These are phyloP conservation scores for Trichoderma guizhouense DNA, from an alignment of 2,329 filamentous ascomycete species.

Conservation along the genomic window DNA sequence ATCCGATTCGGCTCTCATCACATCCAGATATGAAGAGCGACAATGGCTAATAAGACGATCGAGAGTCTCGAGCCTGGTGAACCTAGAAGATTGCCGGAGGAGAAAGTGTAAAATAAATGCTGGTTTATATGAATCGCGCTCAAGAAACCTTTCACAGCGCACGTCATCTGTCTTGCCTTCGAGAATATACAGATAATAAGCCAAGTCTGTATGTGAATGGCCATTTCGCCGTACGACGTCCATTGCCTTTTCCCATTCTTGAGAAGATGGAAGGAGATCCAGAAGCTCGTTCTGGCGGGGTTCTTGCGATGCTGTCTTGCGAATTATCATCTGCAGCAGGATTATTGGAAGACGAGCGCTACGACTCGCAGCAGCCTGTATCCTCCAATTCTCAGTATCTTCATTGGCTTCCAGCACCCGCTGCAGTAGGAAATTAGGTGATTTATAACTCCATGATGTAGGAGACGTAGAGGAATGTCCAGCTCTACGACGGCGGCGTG, in stretches of 20 bases:
- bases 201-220: constrained; percentile 23
- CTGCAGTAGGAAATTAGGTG: constrained; percentile 27
- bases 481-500: not conserved
- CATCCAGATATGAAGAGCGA: constrained; percentile 18
- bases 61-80: constrained; percentile 27
- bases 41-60: constrained; percentile 29
- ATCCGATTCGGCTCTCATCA: not conserved
- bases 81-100: constrained; percentile 26
- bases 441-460: constrained; percentile 11
- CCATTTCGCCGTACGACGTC: constrained; percentile 22
- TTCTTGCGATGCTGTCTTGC: constrained; percentile 23
- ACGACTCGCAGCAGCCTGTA: constrained; percentile 26
- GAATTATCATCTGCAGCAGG: constrained; percentile 33
- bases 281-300: constrained; percentile 21
- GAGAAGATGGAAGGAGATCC: constrained; percentile 26
- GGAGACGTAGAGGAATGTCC: not conserved
- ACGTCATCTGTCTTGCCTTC: constrained; percentile 31
- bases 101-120: constrained; percentile 33
- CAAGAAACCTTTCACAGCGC: constrained; percentile 32
- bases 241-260: constrained; percentile 26
- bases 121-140: constrained; percentile 25
- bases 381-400: constrained; percentile 20
- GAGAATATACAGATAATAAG: constrained; percentile 30
- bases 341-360: constrained; percentile 29
- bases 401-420: constrained; percentile 20